These are phyloP conservation scores for Botrytis aclada DNA, from an alignment of 2,329 filamentous ascomycete genomes.

Conservation along the genomic window DNA sequence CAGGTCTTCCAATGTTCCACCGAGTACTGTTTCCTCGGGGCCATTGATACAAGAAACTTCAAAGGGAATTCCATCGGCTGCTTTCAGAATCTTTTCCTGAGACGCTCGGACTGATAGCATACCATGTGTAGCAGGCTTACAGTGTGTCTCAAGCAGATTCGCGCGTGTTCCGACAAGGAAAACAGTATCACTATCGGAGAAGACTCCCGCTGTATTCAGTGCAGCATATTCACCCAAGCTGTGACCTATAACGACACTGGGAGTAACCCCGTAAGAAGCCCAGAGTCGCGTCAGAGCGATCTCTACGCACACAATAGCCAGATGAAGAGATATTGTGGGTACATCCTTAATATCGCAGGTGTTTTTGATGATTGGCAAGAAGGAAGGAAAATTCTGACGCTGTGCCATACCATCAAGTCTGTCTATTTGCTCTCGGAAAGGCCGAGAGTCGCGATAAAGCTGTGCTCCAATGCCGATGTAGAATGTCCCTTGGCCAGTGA, in stretches of 20 bases:
- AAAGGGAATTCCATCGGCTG: background rate
- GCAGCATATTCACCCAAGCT: conserved; percentile 73
- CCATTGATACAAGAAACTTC: conserved; percentile 10
- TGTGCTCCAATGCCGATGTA: background rate
- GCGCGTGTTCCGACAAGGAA: conserved; percentile 68
- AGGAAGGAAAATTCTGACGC: conserved; percentile 31
- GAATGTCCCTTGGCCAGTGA: conserved; percentile 8
- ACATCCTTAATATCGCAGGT: background rate
- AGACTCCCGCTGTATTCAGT: conserved; percentile 64
- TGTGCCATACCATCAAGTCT: conserved; percentile 23
- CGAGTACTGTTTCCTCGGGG: background rate
- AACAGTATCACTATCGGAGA: conserved; percentile 68
- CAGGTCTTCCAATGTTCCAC: background rate
- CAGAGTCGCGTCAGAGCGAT: conserved; percentile 50
- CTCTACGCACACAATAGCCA: conserved; percentile 1
- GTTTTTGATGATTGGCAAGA: conserved; percentile 40
- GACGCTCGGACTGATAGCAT: conserved; percentile 51
- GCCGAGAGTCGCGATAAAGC: background rate
- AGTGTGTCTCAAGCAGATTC: conserved; percentile 59
- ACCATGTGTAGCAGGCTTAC: conserved; percentile 61
- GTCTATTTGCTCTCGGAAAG: background rate
- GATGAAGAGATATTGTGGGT: background rate
- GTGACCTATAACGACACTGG: conserved; percentile 55
- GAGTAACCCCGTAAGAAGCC: conserved; percentile 52
- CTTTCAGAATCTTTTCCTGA: conserved; percentile 66